Conservation (phyloP, 2,329 filamentous ascomycete species). For the Fusarium falciforme region DNA sequence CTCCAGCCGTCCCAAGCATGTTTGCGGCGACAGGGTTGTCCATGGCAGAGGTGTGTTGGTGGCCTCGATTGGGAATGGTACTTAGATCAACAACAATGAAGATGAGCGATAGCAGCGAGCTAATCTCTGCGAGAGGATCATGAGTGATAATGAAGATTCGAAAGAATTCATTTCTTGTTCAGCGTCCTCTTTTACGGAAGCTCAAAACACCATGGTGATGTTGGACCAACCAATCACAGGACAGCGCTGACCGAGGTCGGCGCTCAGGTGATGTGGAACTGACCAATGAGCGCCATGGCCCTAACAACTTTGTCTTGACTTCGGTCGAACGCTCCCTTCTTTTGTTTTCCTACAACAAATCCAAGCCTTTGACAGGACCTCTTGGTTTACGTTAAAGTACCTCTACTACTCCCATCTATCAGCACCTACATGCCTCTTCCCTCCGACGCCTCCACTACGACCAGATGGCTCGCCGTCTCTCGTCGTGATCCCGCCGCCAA, state of each 20-base stretch:
- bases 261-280: neutral
- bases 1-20: neutral
- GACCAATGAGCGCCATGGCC: neutral
- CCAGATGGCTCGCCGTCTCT: neutral
- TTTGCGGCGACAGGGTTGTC: neutral
- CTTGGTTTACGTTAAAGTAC: neutral
- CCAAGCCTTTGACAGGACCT: neutral
- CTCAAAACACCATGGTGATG: neutral
- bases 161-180: neutral
- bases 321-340: neutral
- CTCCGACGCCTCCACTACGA: neutral
- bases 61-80: neutral
- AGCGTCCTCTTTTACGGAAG: neutral
- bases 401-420: neutral
- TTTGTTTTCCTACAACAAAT: neutral
- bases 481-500: neutral
- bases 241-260: neutral
- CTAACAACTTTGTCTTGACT: neutral
- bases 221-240: neutral
- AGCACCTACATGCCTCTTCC: neutral
- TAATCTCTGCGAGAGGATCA: rapidly evolving
- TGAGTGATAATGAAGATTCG: neutral
- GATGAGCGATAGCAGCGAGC: neutral
- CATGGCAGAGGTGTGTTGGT: neutral
- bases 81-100: neutral